phyloP scores from a whole-genome alignment of 345 rosid species.

The Eucalyptus regnans region DNA sequence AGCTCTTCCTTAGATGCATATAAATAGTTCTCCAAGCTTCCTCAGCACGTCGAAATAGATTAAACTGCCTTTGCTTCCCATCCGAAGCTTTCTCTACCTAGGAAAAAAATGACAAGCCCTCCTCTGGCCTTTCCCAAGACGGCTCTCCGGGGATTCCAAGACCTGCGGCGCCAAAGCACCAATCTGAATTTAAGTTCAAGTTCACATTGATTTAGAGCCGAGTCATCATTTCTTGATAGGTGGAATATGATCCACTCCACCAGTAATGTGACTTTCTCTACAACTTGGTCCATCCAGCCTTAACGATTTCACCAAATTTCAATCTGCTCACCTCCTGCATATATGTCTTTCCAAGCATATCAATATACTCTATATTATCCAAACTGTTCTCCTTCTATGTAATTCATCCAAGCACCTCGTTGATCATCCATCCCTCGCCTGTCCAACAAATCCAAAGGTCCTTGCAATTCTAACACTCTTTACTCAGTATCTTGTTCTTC shows the following conservation, averaged over 20 bases:
- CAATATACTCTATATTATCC: not conserved
- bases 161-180: not conserved
- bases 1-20: not conserved
- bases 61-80: not conserved
- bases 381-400: not conserved
- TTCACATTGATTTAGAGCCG: not conserved
- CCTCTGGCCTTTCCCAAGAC: not conserved
- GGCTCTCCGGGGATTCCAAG: not conserved
- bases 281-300: not conserved
- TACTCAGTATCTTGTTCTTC: not conserved
- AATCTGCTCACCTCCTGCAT: not conserved
- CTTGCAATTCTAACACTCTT: not conserved
- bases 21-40: not conserved
- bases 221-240: not conserved
- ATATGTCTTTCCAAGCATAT: not conserved
- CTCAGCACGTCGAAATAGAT: not conserved
- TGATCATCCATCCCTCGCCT: not conserved
- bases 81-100: not conserved
- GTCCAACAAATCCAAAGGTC: not conserved
- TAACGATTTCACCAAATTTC: not conserved
- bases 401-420: not conserved
- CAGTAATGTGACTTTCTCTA: not conserved
- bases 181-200: not conserved
- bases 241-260: not conserved
- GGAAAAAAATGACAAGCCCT: not conserved